Base-by-base conservation (phyloP, 306 rosid species). In the Abrus pulchellus region DNA sequence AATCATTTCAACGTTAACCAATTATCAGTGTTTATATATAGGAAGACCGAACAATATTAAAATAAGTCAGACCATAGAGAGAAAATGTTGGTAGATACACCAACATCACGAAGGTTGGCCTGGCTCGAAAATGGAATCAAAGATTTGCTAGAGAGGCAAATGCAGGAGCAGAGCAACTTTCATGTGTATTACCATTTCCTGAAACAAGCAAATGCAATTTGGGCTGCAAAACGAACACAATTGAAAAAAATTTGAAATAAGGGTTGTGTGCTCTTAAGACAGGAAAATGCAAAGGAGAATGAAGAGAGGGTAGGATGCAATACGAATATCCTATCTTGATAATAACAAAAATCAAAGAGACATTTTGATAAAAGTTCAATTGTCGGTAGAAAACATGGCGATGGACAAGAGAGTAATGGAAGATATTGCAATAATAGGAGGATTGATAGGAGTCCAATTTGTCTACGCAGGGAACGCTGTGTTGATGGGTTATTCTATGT, bases 391-490 rank as follows among this genome's bases (percentile, higher is more conserved):
- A 59, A 82, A 62, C 5, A 73, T 78, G 82, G 60, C 57, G 71
- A 67, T 36, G 65, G 27, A 67, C 60, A 66, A n/a, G 65, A 49
- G 63, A 12, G 12, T 61, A 40, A 28, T 87, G 41, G 95, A 91
- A 82, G 92, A 91, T 54, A 73, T 75, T 3, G 87, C 43, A 45
- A 62, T 91, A 43, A 82, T 88, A 0, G 90, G 88, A 63, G 97
- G 97, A 7, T 85, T 94, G 76, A 74, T 92, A 5, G 87, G 68
- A 61, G 79, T 87, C 20, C 98, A 94, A 83, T 40, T 91, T 73
- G 81, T 89, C 7, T 88, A 90, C 63, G 95, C 97, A 9, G 97
- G 92, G 20, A 87, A 91, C 27, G 88, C 99, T 11, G 63, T 90
- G 33, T 34, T 93, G 66, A 72, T 86, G 44, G 80, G 90, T 72